Percentiles rank a stretch among this genome's conserved stretches.
These are phyloP conservation scores for Babesia caballi DNA, from an alignment of 169 alveolate genomes.

Conservation along the genomic window DNA sequence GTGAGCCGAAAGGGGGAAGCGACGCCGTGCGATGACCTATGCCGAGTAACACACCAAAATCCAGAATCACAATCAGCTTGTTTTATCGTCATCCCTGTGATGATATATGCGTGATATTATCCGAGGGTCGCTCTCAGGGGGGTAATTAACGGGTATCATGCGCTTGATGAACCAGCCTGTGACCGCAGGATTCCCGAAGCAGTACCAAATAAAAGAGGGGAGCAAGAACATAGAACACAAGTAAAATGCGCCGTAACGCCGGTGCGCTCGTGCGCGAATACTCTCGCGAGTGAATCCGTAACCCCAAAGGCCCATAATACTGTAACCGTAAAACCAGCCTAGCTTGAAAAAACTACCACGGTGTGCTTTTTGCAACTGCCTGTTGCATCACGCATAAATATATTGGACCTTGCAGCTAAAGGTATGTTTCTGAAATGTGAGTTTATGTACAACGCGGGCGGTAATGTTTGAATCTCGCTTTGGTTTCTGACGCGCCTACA, in stretches of 20 bases:
- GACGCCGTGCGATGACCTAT: too few species aligned
- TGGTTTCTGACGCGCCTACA: too few species aligned
- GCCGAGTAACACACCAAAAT: not conserved
- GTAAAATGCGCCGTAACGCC: constrained; percentile 45
- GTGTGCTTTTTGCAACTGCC: too few species aligned
- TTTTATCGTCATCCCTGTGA: constrained; percentile 4
- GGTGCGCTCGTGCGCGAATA: constrained; percentile 16
- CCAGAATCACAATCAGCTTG: not conserved
- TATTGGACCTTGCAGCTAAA: too few species aligned
- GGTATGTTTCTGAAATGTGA: too few species aligned
- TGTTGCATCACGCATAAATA: too few species aligned
- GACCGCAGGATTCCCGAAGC: constrained; percentile 61
- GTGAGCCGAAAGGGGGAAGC: too few species aligned
- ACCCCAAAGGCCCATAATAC: constrained; percentile 69
- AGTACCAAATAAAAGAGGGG: constrained; percentile 56
- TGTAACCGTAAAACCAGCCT: too few species aligned
- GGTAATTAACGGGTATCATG: constrained; percentile 54
- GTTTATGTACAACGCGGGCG: too few species aligned
- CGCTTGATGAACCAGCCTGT: constrained; percentile 52
- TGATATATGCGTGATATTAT: constrained; percentile 60
- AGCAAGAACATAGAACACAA: constrained; percentile 54
- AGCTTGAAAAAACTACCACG: too few species aligned
- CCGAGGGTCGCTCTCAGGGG: constrained; percentile 64
- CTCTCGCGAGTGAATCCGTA: constrained; percentile 57
- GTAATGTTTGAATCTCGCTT: too few species aligned